phyloP scores from a whole-genome alignment of 306 rosid genomes.

The Hippophae rhamnoides region DNA sequence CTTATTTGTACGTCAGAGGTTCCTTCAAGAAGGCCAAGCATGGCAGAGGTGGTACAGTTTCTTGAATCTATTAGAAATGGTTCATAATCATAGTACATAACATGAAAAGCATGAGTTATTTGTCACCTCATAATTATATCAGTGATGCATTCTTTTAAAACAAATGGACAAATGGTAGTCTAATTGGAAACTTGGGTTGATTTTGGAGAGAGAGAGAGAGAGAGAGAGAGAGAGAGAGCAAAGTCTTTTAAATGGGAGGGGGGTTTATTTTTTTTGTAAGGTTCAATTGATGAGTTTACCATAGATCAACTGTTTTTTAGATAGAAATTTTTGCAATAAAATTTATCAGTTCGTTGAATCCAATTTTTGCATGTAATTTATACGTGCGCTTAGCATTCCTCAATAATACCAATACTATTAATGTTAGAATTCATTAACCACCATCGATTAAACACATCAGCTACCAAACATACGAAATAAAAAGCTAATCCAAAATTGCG shows the following conservation, averaged over 20 bases:
- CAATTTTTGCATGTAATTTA: background rate
- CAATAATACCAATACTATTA: too few species aligned
- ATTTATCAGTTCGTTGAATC: slow-evolving; percentile 36
- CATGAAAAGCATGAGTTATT: background rate
- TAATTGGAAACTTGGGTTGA: slow-evolving; percentile 10
- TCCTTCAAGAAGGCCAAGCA: slow-evolving; percentile 88
- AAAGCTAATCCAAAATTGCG: too few species aligned
- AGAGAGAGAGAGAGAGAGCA: slow-evolving; percentile 14
- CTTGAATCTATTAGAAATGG: slow-evolving; percentile 93
- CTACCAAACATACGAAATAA: too few species aligned
- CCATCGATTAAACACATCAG: too few species aligned
- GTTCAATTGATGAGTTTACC: slow-evolving; percentile 35
- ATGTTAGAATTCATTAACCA: too few species aligned
- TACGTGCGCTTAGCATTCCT: too few species aligned
- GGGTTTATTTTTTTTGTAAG: slow-evolving; percentile 27
- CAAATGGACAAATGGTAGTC: background rate
- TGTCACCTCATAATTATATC: slow-evolving; percentile 18
- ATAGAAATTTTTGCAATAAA: slow-evolving; percentile 34
- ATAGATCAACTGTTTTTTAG: slow-evolving; percentile 20
- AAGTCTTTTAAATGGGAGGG: slow-evolving; percentile 12
- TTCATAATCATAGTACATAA: slow-evolving; percentile 35
- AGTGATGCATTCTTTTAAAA: slow-evolving; percentile 18
- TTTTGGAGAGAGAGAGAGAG: slow-evolving; percentile 12
- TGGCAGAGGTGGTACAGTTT: slow-evolving; percentile 95
- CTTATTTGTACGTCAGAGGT: slow-evolving; percentile 78